Base-by-base conservation (phyloP, 805 yeast species). In the Phaffomyces thermotolerans region DNA sequence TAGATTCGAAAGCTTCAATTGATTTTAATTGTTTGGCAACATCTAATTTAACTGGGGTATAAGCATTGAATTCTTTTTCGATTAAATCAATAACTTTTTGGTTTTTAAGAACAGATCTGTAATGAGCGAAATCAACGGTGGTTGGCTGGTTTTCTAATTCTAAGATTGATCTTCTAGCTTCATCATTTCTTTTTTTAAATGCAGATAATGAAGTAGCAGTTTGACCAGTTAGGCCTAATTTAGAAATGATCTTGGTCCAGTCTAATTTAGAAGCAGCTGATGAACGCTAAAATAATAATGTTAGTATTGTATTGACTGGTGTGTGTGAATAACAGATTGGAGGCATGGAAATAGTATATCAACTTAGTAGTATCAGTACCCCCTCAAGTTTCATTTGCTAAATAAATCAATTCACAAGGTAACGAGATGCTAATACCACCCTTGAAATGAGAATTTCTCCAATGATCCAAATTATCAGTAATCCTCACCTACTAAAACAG, bases 181-280 rank as follows among this genome's bases (percentile, higher is more conserved):
- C 98, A 63, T 93, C 99, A 69, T 89, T 84, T 79, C 99, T 87
- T 86, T 93, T 91, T 73, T 90, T 90, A 84, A 93, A 93, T 27
- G 95, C 78, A 42, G 93, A 79, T 66, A 93, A 74, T 36, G 95
- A 79, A 42, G 85, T 63, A 48, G 96, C 95, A 50, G 99, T 93
- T 63, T 81, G 71, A 51, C 99, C 99, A 49, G 96, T 79, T 63
- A 93, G 77, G 48, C 96, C 96, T 63, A 93, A 77, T 56, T 89
- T 79, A 55, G 90, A 71, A 65, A 86, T 78, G 64, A 93, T 81
- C 72, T 84, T 83, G 62, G 93, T 81, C 97, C 98, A 93, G 78
- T 93, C 95, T 68, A 91, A 73, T 73, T 89, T 91, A 62, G 84
- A 73, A 60, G 91, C 80, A 54, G 87, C 84, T 57, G 81, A 72